Conservation (phyloP, 108 stramenopile species). For the Skeletonema tropicum region DNA sequence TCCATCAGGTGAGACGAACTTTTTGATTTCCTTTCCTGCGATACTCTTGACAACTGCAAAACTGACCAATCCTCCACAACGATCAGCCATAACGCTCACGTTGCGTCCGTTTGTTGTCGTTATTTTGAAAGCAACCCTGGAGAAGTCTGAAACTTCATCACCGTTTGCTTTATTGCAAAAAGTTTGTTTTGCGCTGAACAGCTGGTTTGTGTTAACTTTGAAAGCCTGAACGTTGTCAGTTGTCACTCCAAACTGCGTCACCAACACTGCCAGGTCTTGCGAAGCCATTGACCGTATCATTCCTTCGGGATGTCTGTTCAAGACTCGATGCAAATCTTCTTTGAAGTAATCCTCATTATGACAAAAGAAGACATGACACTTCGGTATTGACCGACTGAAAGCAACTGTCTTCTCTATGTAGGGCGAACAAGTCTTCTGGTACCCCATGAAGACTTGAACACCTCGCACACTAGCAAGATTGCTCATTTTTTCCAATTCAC, state of each 20-base stretch:
- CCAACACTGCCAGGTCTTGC: conserved; percentile 80
- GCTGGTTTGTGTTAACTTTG: conserved; percentile 64
- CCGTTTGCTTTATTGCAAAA: conserved; percentile 35
- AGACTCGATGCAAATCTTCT: conserved; percentile 60
- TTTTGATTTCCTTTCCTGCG: conserved; percentile 56
- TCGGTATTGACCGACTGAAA: conserved; percentile 31
- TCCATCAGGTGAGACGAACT: conserved; percentile 66
- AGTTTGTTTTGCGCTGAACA: conserved; percentile 58
- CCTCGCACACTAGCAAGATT: conserved; percentile 35
- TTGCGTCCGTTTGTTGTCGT: conserved; percentile 53
- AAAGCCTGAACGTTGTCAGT: conserved; percentile 55
- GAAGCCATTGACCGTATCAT: conserved; percentile 88
- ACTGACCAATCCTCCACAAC: conserved; percentile 80
- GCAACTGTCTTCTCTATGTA: conserved; percentile 63
- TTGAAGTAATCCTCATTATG: conserved; percentile 81
- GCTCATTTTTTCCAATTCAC: conserved; percentile 66
- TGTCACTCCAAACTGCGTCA: conserved; percentile 73
- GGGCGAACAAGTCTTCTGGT: conserved; percentile 77
- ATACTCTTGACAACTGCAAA: conserved; percentile 71
- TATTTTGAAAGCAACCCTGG: conserved; percentile 67
- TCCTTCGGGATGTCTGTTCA: conserved; percentile 78
- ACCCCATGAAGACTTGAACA: conserved; percentile 80
- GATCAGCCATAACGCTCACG: conserved; percentile 80
- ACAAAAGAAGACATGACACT: conserved; percentile 66
- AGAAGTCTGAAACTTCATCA: conserved; percentile 67